A percentile compares a stretch with the other conserved stretches of the same genome.
phyloP scores from a whole-genome alignment of 345 rosid genomes.

The Eucalyptus regnans region DNA sequence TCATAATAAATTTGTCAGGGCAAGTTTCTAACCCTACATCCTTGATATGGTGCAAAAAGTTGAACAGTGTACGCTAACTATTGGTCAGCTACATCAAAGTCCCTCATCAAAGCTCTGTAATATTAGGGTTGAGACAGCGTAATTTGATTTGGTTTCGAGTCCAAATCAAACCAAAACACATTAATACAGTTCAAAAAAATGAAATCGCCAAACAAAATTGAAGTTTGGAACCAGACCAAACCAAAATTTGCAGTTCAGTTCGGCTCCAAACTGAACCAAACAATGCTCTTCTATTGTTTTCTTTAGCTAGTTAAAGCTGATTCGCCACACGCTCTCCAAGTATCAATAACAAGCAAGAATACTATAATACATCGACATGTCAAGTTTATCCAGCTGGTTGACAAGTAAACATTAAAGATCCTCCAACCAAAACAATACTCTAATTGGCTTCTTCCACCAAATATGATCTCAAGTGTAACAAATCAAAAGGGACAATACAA shows the following conservation, averaged over 20 bases:
- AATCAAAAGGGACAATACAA: background rate
- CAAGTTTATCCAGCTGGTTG: background rate
- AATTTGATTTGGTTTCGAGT: background rate
- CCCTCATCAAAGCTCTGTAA: background rate
- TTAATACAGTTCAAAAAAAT: background rate
- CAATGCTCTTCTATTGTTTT: background rate
- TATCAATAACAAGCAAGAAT: background rate
- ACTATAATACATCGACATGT: background rate
- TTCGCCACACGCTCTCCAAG: background rate
- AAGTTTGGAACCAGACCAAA: background rate
- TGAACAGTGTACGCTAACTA: background rate
- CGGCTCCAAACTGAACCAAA: background rate
- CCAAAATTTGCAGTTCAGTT: background rate
- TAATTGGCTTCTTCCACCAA: background rate
- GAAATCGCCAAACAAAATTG: background rate
- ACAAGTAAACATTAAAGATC: background rate
- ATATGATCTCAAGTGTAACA: background rate
- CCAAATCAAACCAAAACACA: background rate
- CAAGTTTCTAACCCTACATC: background rate
- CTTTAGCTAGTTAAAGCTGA: background rate
- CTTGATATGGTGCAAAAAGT: background rate
- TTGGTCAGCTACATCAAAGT: background rate
- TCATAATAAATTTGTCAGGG: background rate
- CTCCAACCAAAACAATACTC: background rate
- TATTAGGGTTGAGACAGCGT: background rate